Evolutionary conservation across 148 eudicot species (phyloP), one percentile per base, ranked within the genome.

Genomic region (Pouteria glomerata): DNA sequence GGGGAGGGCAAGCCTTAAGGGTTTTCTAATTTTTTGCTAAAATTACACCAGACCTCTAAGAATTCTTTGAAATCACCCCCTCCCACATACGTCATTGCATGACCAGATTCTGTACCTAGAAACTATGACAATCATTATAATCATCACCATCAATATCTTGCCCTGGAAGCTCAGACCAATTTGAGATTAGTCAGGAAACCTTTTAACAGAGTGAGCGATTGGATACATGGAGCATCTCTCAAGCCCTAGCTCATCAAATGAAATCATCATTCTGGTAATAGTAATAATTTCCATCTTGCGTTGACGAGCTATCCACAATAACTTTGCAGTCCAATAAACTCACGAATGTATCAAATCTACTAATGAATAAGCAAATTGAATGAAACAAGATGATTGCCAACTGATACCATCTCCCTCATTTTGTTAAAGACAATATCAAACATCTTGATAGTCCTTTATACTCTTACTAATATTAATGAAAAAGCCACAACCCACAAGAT

Each of bases 401-500:
- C 14, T 8, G 23, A 18, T 34, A 35, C 66, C 14, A 34, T 62
- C 37, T 34, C 12, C n/a, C 3, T 12, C 19, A n/a, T n/a, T 29
- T 57, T 26, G 5, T 57, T 12, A 57, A 57, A 39, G 29, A 14
- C 26, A 65, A 16, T 66, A 19, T 48, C 69, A 47, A 66, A 45
- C 21, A 18, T 48, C 47, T 42, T 19, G 41, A 56, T 30, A 48
- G 45, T 27, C 14, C 70, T 21, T 30, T 10, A 18, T 29, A 13
- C 19, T 19, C 34, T 0, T 18, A 13, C 19, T 19, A n/a, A 0
- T 18, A 27, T 33, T n/a, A 64, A 42, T 64, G 52, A 34, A 13
- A 12, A 64, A 45, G 69, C 69, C 31, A 13, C 69, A 45, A 65
- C 16, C 51, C 69, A 65, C 11, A 45, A 45, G 30, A 65, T 65